Base-by-base conservation (phyloP, 148 eudicot species). In the Pouteria glomerata region DNA sequence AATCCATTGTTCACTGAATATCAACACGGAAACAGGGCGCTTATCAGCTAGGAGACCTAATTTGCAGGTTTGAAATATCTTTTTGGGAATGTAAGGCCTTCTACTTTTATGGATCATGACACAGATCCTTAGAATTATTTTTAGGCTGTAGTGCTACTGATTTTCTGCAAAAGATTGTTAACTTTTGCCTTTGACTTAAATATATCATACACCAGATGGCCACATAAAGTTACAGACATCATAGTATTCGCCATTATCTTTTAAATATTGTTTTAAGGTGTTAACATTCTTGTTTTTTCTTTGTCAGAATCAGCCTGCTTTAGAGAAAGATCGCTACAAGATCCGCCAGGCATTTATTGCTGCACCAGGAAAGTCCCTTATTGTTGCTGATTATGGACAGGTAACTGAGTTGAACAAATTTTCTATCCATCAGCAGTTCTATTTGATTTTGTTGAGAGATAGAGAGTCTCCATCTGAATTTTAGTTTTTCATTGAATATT, bases 371-470 rank as follows among this genome's bases (percentile, higher is more conserved):
- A 95, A 95, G 73, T 88, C 97, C 2, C 86, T 95, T 56, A 82
- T 95, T 65, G 99, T 95, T 81, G 99, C 99, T 82, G 99, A 95
- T 84, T 95, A 95, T 78, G 99, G 99, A 73, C 99, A 95, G 96
- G 99, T 89, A 59, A 68, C 68, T 34, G 24, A 29, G n/a, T 23
- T 53, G 15, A 66, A 70, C 19, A 70, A 3, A 72, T 24, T n/a
- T 73, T 73, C 44, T 52, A 53, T n/a, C 31, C 39, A 34, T 2
- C 8, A 26, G 52, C 44, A 26, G 52, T 42, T 59, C 8, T 26
- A 30, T 71, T 29, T 57, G 29, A n/a, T n/a, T 48, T 63, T 21
- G 8, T 23, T 37, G 48, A 45, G n/a, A n/a, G n/a, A n/a, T n/a
- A n/a, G n/a, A 45, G 6, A 18, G 18, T 6, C 1, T 56, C 35